These are phyloP conservation scores for Isoetes taiwanensis DNA, from an alignment of 75 land plant species.

Conservation along the genomic window DNA sequence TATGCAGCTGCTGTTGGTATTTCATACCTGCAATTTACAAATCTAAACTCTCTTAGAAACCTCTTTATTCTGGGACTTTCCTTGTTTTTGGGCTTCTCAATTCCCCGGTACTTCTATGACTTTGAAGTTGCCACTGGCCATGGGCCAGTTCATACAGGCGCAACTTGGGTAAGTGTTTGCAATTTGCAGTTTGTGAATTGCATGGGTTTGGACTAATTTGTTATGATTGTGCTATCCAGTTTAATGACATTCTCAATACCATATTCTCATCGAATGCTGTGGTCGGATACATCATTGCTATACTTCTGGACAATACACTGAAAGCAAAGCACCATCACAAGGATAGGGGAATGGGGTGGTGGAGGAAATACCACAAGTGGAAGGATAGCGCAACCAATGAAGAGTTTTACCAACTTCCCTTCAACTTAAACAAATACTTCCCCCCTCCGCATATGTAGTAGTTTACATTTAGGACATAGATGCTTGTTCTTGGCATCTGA, in stretches of 20 bases:
- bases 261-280: background rate
- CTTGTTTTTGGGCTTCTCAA: background rate
- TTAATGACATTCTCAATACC: conserved; percentile 4
- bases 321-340: background rate
- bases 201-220: no score
- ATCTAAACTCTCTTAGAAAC: background rate
- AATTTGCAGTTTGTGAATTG: background rate
- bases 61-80: conserved; percentile 1
- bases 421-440: conserved; percentile 4
- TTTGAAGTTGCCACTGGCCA: background rate
- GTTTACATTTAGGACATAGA: no score
- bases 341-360: conserved; percentile 1
- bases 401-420: conserved; percentile 5
- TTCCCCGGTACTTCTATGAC: background rate
- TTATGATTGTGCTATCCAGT: background rate
- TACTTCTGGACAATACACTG: background rate
- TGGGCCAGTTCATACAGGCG: background rate
- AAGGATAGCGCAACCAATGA: conserved; percentile 5
- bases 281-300: background rate
- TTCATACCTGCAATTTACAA: background rate
- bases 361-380: conserved; percentile 8
- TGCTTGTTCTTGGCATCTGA: no score
- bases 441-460: background rate
- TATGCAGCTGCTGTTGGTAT: background rate
- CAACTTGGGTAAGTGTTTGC: background rate